Percentiles rank a stretch among this genome's conserved stretches.
Evolutionary conservation across 2,329 filamentous ascomycete genomes (phyloP).

Genomic region (Colletotrichum abscissum): DNA sequence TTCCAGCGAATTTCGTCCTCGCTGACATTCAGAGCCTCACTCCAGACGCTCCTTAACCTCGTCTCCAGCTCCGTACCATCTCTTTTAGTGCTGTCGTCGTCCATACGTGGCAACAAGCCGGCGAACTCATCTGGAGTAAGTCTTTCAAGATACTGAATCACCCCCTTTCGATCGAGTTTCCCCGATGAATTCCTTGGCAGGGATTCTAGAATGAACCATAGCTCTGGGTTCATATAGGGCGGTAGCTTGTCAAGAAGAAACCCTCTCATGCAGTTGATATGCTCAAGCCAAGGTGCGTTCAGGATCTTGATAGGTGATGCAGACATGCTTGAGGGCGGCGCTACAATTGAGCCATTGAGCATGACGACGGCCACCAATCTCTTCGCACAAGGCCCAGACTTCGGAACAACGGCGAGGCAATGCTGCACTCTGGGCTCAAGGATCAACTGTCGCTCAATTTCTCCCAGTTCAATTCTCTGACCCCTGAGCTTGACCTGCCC

Average conservation of each 20-base stretch:
- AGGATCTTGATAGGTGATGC: background rate
- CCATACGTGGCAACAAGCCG: background rate
- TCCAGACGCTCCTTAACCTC: background rate
- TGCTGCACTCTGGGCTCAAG: background rate
- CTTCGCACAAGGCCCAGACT: slow-evolving; percentile 9
- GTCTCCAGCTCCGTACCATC: background rate
- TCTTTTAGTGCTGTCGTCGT: background rate
- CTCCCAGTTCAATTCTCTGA: slow-evolving; percentile 81
- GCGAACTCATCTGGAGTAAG: background rate
- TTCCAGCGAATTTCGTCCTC: slow-evolving; percentile 9
- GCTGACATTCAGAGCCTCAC: slow-evolving; percentile 6
- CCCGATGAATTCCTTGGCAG: slow-evolving; percentile 59
- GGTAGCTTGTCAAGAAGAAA: slow-evolving; percentile 43
- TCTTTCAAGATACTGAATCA: slow-evolving; percentile 36
- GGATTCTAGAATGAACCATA: slow-evolving; percentile 53
- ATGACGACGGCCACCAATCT: background rate
- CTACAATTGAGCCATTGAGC: background rate
- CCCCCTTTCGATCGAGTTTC: slow-evolving; percentile 59
- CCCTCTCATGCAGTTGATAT: background rate
- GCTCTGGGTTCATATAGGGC: slow-evolving; percentile 59
- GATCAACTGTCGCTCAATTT: slow-evolving; percentile 66
- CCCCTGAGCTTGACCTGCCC: slow-evolving; percentile 86
- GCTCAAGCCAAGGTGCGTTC: background rate
- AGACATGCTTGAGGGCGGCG: background rate
- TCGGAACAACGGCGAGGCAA: slow-evolving; percentile 11